Conservation (phyloP, 495 filamentous ascomycete genomes). For the Extremus antarcticus region DNA sequence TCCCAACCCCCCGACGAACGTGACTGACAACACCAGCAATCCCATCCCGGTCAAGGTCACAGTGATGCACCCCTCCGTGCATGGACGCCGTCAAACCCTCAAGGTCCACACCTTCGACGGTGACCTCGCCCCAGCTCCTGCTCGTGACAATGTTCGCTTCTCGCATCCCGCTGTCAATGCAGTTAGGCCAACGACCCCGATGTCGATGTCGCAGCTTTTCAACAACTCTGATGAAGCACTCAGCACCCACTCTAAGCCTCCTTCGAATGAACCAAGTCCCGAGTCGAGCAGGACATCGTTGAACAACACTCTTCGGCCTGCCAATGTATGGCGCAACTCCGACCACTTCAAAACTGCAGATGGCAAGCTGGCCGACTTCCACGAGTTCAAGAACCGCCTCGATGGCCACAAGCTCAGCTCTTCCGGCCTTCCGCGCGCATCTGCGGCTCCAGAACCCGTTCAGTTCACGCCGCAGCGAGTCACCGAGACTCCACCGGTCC, state of each 20-base stretch:
- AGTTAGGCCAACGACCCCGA: not conserved
- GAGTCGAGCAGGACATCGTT: not conserved
- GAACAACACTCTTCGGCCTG: not conserved
- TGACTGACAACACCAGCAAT: not conserved
- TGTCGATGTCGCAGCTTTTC: not conserved
- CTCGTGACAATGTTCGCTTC: not conserved
- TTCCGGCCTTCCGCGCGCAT: not conserved
- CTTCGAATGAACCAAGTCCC: not conserved
- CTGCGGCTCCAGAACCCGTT: not conserved
- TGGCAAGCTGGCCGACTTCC: not conserved
- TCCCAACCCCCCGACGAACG: not conserved
- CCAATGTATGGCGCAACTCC: not conserved
- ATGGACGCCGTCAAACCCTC: not conserved
- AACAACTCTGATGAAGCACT: not conserved
- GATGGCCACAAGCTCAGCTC: not conserved
- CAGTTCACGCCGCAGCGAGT: not conserved
- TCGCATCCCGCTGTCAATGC: not conserved
- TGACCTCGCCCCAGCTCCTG: not conserved
- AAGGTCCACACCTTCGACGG: not conserved
- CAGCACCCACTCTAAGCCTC: not conserved
- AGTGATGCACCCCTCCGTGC: not conserved
- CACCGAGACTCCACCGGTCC: not conserved
- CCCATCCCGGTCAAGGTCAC: not conserved
- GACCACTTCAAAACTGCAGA: not conserved
- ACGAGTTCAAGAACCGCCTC: not conserved